Evolutionary conservation across 148 eudicot genomes (phyloP).

Genomic region (Rhododendron ovatum): DNA sequence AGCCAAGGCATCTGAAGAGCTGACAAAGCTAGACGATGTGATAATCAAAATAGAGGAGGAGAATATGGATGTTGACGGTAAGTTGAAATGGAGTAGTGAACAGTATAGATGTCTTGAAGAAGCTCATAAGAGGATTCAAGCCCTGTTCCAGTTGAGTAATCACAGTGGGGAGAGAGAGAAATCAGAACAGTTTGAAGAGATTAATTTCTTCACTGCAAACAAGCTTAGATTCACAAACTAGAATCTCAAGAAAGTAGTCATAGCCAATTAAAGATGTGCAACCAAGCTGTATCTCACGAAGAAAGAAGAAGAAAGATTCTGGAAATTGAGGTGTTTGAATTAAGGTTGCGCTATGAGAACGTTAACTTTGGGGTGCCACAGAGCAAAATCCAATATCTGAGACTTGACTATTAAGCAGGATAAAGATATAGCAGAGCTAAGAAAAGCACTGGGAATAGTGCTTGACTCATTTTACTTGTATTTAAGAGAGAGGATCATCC

Average conservation of each 20-base stretch:
- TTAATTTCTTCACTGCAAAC: conserved; percentile 35
- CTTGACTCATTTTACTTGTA: not conserved
- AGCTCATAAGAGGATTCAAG: conserved; percentile 60
- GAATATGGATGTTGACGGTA: conserved; percentile 25
- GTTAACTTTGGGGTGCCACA: no score
- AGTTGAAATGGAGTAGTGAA: no score
- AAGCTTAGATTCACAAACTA: conserved; percentile 54
- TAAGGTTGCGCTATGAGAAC: no score
- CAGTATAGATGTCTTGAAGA: conserved; percentile 21
- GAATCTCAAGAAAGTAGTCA: conserved; percentile 50
- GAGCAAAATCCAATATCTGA: no score
- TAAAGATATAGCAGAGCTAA: conserved; percentile 50
- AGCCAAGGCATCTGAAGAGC: conserved; percentile 27
- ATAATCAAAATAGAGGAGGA: conserved; percentile 59
- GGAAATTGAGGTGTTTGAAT: no score
- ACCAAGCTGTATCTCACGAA: conserved; percentile 68
- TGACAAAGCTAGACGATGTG: conserved; percentile 45
- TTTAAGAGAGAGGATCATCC: not conserved
- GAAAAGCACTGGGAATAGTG: conserved; percentile 32
- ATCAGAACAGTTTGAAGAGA: conserved; percentile 39
- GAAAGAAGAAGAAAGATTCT: conserved; percentile 28
- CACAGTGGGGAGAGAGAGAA: no score
- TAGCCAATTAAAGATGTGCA: conserved; percentile 48
- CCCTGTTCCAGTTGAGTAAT: conserved; percentile 43
- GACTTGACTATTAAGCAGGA: conserved; percentile 32